Conservation (phyloP, 1,284 basidiomycete species). For the Meripilus lineatus region DNA sequence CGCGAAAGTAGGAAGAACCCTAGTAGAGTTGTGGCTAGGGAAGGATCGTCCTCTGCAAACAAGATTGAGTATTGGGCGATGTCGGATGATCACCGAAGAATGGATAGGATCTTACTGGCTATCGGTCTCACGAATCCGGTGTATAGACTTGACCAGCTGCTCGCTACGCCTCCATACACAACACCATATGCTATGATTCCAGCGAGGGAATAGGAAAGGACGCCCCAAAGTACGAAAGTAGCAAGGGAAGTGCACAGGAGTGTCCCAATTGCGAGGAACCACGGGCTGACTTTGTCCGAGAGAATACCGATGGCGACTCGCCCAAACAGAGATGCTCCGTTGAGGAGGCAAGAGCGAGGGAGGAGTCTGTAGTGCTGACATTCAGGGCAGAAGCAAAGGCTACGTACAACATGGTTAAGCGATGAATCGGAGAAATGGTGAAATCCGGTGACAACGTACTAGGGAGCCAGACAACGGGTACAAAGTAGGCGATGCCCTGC, state of each 20-base stretch:
- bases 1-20: too few species aligned
- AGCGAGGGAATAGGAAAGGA: constrained; percentile 22
- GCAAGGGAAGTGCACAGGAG: constrained; percentile 22
- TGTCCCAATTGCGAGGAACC: constrained; percentile 22
- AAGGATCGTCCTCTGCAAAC: too few species aligned
- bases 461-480: constrained; percentile 19
- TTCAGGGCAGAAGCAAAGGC: constrained; percentile 23
- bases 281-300: constrained; percentile 23
- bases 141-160: too few species aligned
- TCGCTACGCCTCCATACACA: constrained; percentile 24
- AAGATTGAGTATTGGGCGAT: too few species aligned
- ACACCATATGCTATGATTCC: constrained; percentile 22
- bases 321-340: constrained; percentile 21
- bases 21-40: too few species aligned
- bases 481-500: constrained; percentile 21
- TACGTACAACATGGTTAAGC: constrained; percentile 21
- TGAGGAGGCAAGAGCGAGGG: constrained; percentile 22
- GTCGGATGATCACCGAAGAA: too few species aligned
- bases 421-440: constrained; percentile 12
- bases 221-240: constrained; percentile 25
- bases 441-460: too few species aligned
- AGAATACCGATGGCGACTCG: constrained; percentile 23
- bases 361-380: constrained; percentile 22
- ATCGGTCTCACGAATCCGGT: too few species aligned
- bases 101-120: too few species aligned